phyloP scores from a whole-genome alignment of 2,329 filamentous ascomycete species.

The Ceratocystis harringtonii region DNA sequence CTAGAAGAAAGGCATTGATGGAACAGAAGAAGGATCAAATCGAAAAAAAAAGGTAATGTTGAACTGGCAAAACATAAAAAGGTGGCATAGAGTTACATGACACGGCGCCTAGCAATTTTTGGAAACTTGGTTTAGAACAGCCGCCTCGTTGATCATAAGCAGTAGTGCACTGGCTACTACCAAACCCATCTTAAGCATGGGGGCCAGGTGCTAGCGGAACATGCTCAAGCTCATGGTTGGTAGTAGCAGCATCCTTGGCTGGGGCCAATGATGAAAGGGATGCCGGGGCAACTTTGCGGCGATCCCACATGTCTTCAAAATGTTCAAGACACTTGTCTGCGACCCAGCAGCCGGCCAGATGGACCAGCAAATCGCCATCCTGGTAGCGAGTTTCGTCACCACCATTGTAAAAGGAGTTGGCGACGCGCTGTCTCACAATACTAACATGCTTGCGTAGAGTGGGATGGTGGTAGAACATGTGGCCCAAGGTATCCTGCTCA shows the following conservation, averaged over 20 bases:
- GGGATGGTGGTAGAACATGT: conserved; percentile 15
- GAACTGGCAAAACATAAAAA: no score
- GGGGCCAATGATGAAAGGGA: neutral
- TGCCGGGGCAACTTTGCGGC: conserved; percentile 9
- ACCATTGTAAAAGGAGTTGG: conserved; percentile 16
- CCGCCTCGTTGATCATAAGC: no score
- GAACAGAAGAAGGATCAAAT: no score
- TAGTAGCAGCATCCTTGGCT: neutral
- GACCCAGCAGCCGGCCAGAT: conserved; percentile 17
- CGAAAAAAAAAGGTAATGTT: no score
- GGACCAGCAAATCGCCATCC: conserved; percentile 15
- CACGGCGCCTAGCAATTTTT: no score
- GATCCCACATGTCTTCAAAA: conserved; percentile 17
- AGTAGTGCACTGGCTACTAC: no score
- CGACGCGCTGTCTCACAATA: conserved; percentile 15
- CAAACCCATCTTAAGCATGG: neutral
- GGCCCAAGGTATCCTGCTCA: conserved; percentile 17
- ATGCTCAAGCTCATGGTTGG: neutral
- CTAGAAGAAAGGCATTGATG: no score
- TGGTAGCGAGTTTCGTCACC: conserved; percentile 11
- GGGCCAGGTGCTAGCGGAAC: neutral
- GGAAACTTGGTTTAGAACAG: no score
- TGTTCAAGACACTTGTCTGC: conserved; percentile 10
- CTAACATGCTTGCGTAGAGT: conserved; percentile 16
- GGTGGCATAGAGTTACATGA: no score